Conservation (phyloP, 2,329 filamentous ascomycete genomes). For the Colletotrichum sp. region DNA sequence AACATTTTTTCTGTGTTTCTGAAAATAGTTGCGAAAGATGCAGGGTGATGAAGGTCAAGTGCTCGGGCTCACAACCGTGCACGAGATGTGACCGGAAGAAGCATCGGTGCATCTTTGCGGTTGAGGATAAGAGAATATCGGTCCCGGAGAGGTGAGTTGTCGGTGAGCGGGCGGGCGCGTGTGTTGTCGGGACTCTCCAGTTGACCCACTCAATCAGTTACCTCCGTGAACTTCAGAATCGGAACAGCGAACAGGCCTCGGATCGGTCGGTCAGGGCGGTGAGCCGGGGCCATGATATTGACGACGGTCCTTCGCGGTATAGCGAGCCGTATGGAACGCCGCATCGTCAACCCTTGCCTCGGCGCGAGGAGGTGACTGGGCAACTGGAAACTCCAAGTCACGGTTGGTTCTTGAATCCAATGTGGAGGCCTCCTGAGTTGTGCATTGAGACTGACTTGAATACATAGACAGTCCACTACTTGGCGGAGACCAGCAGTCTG, state of each 20-base stretch:
- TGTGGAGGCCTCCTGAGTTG: neutral
- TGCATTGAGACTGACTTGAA: neutral
- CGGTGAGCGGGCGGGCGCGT: neutral
- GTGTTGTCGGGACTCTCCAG: neutral
- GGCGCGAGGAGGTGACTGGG: neutral
- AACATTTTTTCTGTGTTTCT: neutral
- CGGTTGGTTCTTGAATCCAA: neutral
- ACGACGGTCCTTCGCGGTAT: neutral
- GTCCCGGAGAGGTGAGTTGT: slow-evolving; percentile 25
- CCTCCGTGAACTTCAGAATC: slow-evolving; percentile 19
- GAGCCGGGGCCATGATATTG: neutral
- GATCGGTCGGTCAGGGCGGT: neutral
- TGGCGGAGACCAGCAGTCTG: neutral
- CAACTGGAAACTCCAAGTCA: slow-evolving; percentile 9
- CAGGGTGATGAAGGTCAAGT: slow-evolving; percentile 28
- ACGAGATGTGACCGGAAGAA: slow-evolving; percentile 25
- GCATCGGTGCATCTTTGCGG: slow-evolving; percentile 24
- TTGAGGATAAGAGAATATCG: slow-evolving; percentile 24
- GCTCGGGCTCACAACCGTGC: slow-evolving; percentile 25
- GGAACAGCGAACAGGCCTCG: slow-evolving; percentile 6
- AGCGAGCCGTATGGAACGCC: slow-evolving; percentile 1
- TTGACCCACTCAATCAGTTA: slow-evolving; percentile 11
- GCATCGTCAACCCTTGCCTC: neutral
- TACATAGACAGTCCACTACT: neutral
- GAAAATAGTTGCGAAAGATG: slow-evolving; percentile 25